Percentiles rank a stretch among this genome's conserved stretches.
Conservation (phyloP, 768 basidiomycete species). For the Leccinellum luteum region DNA sequence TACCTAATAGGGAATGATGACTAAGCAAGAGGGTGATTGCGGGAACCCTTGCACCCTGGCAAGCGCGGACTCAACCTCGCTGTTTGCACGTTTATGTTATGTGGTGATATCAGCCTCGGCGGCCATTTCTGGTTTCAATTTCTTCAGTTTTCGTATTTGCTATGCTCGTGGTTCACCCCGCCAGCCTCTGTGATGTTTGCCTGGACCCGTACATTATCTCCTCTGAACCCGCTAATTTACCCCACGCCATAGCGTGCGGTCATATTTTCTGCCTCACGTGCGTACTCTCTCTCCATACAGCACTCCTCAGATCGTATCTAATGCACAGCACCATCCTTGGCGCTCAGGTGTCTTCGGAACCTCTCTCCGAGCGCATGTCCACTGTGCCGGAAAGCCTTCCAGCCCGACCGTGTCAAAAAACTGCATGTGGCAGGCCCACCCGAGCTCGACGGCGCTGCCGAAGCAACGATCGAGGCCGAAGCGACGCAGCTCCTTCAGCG, state of each 20-base stretch:
- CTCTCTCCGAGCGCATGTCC: slow-evolving; percentile 57
- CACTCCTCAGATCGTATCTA: slow-evolving; percentile 11
- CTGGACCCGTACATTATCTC: slow-evolving; percentile 57
- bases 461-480: slow-evolving; percentile 42
- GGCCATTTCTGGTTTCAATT: slow-evolving; percentile 26
- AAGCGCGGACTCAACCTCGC: slow-evolving; percentile 10
- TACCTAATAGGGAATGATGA: slow-evolving; percentile 4
- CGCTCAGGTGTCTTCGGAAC: slow-evolving; percentile 53
- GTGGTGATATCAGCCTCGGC: slow-evolving; percentile 30
- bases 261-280: slow-evolving; percentile 73
- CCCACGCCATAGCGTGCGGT: slow-evolving; percentile 73
- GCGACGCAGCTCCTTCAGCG: slow-evolving; percentile 36
- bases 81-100: slow-evolving; percentile 34
- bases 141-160: slow-evolving; percentile 25
- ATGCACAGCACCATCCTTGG: not conserved
- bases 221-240: slow-evolving; percentile 47
- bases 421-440: slow-evolving; percentile 58
- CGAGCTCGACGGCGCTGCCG: slow-evolving; percentile 33
- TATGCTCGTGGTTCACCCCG: slow-evolving; percentile 65
- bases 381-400: slow-evolving; percentile 62
- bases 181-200: slow-evolving; percentile 76
- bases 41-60: slow-evolving; percentile 22
- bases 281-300: slow-evolving; percentile 30
- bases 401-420: slow-evolving; percentile 57
- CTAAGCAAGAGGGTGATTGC: not conserved